These are phyloP conservation scores for Globisporangium carolinianum DNA, from an alignment of 352 stramenopile genomes.

Conservation along the genomic window DNA sequence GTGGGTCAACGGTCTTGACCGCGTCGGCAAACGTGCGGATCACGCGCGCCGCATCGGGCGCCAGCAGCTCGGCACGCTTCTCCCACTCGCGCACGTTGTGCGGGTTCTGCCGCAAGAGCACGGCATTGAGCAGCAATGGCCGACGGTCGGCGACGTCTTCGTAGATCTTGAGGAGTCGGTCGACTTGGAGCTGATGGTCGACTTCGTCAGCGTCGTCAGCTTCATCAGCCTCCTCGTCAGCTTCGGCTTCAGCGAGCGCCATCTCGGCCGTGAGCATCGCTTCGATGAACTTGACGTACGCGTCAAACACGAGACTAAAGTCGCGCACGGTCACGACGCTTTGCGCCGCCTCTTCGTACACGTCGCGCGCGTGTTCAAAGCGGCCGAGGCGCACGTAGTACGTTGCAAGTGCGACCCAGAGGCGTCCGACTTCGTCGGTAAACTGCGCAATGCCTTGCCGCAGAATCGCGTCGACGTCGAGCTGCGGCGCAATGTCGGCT, in stretches of 20 bases:
- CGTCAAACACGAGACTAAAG: slow-evolving; percentile 99
- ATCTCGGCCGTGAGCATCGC: slow-evolving; percentile 96
- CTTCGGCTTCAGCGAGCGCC: slow-evolving; percentile 48
- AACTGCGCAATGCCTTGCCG: slow-evolving; percentile 90
- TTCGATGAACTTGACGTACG: slow-evolving; percentile 98
- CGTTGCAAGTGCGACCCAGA: slow-evolving; percentile 97
- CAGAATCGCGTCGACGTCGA: slow-evolving; percentile 96
- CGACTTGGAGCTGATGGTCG: slow-evolving; percentile 61
- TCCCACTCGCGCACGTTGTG: slow-evolving; percentile 98
- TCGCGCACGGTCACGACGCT: slow-evolving; percentile 87
- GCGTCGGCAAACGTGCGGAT: slow-evolving; percentile 88
- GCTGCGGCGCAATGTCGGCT: slow-evolving; percentile 66
- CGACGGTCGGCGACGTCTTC: slow-evolving; percentile 93
- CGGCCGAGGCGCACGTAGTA: slow-evolving; percentile 96
- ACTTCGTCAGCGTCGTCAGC: slow-evolving; percentile 69
- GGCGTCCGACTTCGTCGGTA: slow-evolving; percentile 93
- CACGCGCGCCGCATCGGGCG: slow-evolving; percentile 44
- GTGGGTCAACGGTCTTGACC: slow-evolving; percentile 89
- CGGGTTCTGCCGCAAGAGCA: slow-evolving; percentile 98
- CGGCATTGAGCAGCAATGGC: slow-evolving; percentile 92
- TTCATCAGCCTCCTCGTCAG: slow-evolving; percentile 28
- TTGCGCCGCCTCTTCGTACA: slow-evolving; percentile 92
- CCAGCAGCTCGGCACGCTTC: slow-evolving; percentile 89
- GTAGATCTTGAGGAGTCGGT: slow-evolving; percentile 81
- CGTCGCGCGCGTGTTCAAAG: slow-evolving; percentile 94